These are phyloP conservation scores for Bipolaris cookei DNA, from an alignment of 2,329 filamentous ascomycete genomes.

Conservation along the genomic window DNA sequence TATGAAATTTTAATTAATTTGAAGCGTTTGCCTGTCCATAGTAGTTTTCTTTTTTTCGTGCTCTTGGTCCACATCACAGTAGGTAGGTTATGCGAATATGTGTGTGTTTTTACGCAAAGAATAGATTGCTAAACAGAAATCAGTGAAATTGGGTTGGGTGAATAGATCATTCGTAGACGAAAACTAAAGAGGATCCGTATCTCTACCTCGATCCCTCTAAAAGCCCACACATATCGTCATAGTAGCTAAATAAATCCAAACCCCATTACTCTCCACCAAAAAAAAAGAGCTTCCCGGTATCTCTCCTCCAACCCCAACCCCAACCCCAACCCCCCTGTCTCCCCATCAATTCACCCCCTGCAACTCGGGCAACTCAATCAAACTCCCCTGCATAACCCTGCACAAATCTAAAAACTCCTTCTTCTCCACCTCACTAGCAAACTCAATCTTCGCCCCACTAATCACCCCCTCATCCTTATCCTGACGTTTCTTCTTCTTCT, in stretches of 20 bases:
- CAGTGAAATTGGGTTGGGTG: no score
- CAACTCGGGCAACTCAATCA: slow-evolving; percentile 50
- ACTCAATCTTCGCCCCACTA: slow-evolving; percentile 53
- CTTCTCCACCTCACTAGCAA: slow-evolving; percentile 53
- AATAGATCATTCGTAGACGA: no score
- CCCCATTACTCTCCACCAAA: no score
- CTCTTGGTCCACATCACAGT: neutral
- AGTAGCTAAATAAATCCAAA: no score
- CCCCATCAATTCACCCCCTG: slow-evolving; percentile 40
- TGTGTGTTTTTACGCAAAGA: no score
- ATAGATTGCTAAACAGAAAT: no score
- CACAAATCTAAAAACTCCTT: slow-evolving; percentile 49
- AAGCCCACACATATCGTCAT: no score
- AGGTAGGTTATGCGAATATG: no score
- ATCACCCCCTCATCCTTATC: slow-evolving; percentile 50
- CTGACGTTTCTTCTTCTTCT: slow-evolving; percentile 18
- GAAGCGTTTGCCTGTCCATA: neutral
- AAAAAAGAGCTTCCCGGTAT: neutral
- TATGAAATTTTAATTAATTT: neutral
- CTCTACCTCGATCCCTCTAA: no score
- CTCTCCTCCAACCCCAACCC: neutral
- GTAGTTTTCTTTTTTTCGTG: no score
- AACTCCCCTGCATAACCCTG: slow-evolving; percentile 46
- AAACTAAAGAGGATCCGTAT: no score
- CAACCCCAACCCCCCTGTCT: no score